Conservation (phyloP, 2,329 filamentous ascomycete species). For the Iodosphaeria phyllophila region DNA sequence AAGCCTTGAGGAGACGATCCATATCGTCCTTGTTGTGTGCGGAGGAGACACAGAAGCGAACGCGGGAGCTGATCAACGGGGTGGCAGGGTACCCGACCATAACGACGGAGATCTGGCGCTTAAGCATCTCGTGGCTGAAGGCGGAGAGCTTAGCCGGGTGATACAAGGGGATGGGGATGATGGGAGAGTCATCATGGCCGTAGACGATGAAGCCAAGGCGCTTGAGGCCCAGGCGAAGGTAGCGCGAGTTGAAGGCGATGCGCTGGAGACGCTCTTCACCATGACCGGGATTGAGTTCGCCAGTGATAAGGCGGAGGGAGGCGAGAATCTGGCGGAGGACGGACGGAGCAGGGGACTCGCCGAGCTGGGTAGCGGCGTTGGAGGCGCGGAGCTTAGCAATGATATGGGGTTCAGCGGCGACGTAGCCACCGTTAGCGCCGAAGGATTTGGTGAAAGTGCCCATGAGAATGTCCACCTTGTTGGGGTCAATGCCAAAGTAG, state of each 20-base stretch:
- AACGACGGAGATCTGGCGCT: slow-evolving; percentile 92
- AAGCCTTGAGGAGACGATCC: slow-evolving; percentile 73
- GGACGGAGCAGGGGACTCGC: slow-evolving; percentile 72
- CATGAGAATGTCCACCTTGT: slow-evolving; percentile 90
- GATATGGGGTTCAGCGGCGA: slow-evolving; percentile 74
- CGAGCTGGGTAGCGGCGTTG: slow-evolving; percentile 74
- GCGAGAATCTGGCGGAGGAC: slow-evolving; percentile 83
- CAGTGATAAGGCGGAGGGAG: slow-evolving; percentile 73
- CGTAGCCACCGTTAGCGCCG: slow-evolving; percentile 90
- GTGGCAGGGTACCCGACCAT: slow-evolving; percentile 96
- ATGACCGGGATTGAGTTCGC: slow-evolving; percentile 74
- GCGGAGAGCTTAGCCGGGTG: slow-evolving; percentile 98
- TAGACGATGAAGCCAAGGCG: slow-evolving; percentile 93
- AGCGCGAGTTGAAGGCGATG: slow-evolving; percentile 94
- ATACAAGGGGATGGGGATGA: slow-evolving; percentile 86
- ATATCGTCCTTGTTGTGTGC: slow-evolving; percentile 98
- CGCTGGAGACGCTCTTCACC: slow-evolving; percentile 90
- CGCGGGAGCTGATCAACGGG: slow-evolving; percentile 82
- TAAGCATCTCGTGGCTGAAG: slow-evolving; percentile 96
- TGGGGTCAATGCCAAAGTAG: slow-evolving; percentile 81
- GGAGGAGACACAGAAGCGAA: slow-evolving; percentile 86
- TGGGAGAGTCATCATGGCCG: slow-evolving; percentile 93
- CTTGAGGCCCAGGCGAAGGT: slow-evolving; percentile 93
- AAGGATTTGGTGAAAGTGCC: slow-evolving; percentile 97
- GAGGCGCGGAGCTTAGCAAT: slow-evolving; percentile 79